Base-by-base conservation (phyloP, 148 eudicot genomes). In the Rheum nobile region DNA sequence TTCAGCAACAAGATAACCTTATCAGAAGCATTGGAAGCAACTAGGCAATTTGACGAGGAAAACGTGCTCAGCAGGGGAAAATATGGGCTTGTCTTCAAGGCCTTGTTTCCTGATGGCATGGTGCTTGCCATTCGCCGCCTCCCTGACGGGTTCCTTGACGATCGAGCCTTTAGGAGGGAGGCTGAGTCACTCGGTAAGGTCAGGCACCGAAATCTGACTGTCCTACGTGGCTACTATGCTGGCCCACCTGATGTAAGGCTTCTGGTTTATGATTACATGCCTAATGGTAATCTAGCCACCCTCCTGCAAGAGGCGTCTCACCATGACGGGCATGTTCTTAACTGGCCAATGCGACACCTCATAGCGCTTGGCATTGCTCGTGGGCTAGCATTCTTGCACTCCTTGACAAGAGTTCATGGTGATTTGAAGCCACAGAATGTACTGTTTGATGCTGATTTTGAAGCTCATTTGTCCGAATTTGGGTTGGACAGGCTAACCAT, bases 331-430 rank as follows among this genome's bases (percentile, higher is more conserved):
- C 96, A 90, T 75, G 96, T 90, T 29, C 82, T 90, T 1, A 90
- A 90, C 32, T 90, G 96, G 96, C 96, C 96, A 12, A 90, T 90
- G 96, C 77, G 96, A 55, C 92, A 90, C 78, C 82, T 90, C 13
- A 88, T 90, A 57, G 91, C 92, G 0, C 81, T 90, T 1, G 96
- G 92, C 0, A 84, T 90, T 13, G 92, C 92, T 46, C 90, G 96
- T 8, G 96, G 96, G 13, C 75, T 90, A 47, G 87, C 90, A 0
- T 88, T 82, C 75, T 55, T 90, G 34, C 92, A 90, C 61, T 73
- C 88, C 0, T 75, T 74, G 67, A 63, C 84, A 24, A 77, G 85
- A 76, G 77, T 82, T 13, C 96, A 90, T 52, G 92, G 96, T 0
- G 96, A 90, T 41, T 72, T 90, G 13, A 90, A 88, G 77, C 96